Conservation (phyloP, 352 stramenopile species). For the Phytophthora podocarpi region DNA sequence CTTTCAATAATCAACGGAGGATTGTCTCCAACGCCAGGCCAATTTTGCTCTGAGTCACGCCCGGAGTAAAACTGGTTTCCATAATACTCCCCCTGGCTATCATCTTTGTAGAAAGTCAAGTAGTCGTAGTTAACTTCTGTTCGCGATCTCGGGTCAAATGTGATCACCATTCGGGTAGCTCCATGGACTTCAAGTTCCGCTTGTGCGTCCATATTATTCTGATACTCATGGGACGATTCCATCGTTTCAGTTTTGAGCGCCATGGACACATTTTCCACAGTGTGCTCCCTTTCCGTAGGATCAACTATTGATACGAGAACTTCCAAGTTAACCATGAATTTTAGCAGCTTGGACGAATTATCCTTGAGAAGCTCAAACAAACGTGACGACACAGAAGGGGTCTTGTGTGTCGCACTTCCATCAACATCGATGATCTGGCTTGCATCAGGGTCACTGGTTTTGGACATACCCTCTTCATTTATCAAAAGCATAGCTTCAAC, state of each 20-base stretch:
- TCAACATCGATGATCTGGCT: background rate
- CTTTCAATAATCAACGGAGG: conserved; percentile 78
- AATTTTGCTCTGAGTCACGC: conserved; percentile 77
- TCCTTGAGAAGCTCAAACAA: conserved; percentile 28
- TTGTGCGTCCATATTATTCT: conserved; percentile 76
- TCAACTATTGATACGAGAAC: conserved; percentile 38
- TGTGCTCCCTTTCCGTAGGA: conserved; percentile 29
- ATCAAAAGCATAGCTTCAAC: conserved; percentile 11
- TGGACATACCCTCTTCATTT: background rate
- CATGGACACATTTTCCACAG: conserved; percentile 52
- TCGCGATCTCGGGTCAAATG: conserved; percentile 77
- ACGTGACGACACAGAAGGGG: background rate
- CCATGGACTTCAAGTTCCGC: conserved; percentile 78
- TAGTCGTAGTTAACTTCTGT: conserved; percentile 92
- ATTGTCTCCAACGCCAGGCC: conserved; percentile 69
- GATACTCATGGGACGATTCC: conserved; percentile 86
- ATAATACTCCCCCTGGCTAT: conserved; percentile 57
- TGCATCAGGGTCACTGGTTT: background rate
- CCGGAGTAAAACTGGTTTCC: conserved; percentile 79
- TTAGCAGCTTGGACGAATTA: conserved; percentile 34
- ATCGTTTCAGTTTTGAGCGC: conserved; percentile 56
- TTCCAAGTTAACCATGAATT: conserved; percentile 45
- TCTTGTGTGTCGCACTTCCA: background rate
- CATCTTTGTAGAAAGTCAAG: conserved; percentile 86
- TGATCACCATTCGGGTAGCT: conserved; percentile 74